Percentiles rank a stretch among this genome's conserved stretches.
These are phyloP conservation scores for Ceratopteris richardii DNA, from an alignment of 75 land plant species.

Conservation along the genomic window DNA sequence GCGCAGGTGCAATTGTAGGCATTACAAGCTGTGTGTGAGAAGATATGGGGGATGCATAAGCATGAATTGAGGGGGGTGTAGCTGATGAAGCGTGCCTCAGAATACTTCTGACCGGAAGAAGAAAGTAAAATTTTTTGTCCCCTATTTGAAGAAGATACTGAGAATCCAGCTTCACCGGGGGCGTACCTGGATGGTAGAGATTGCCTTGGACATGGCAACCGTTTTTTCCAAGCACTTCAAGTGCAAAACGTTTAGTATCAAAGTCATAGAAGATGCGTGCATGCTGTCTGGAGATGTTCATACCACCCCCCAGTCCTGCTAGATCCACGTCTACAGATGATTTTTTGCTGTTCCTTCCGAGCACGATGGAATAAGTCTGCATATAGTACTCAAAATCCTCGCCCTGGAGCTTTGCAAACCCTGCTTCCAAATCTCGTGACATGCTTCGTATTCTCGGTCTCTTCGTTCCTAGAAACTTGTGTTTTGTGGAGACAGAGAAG, in stretches of 20 bases:
- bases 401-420: slow-evolving; percentile 96
- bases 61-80: background rate
- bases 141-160: slow-evolving; percentile 95
- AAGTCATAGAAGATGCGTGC: slow-evolving; percentile 98
- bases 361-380: slow-evolving; percentile 95
- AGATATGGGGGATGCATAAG: background rate
- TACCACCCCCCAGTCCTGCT: slow-evolving; percentile 88
- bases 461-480: no score
- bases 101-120: slow-evolving; percentile 64
- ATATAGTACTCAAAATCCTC: slow-evolving; percentile 99
- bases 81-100: slow-evolving; percentile 9
- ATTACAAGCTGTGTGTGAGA: background rate
- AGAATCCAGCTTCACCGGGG: slow-evolving; percentile 87
- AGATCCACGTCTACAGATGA: slow-evolving; percentile 93
- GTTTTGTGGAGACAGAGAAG: no score
- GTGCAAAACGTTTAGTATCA: slow-evolving; percentile 70
- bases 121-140: slow-evolving; percentile 92
- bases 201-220: slow-evolving; percentile 90
- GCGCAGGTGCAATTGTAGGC: slow-evolving; percentile 5
- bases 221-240: slow-evolving; percentile 92
- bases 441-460: background rate
- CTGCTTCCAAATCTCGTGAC: slow-evolving; percentile 52
- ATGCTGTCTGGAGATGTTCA: slow-evolving; percentile 96
- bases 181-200: slow-evolving; percentile 61
- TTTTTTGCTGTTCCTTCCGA: slow-evolving; percentile 91